Evolutionary conservation across 2,329 filamentous ascomycete species (phyloP), one percentile per base, ranked within the genome.

Genomic region (Fusarium neocosmosporiellum): DNA sequence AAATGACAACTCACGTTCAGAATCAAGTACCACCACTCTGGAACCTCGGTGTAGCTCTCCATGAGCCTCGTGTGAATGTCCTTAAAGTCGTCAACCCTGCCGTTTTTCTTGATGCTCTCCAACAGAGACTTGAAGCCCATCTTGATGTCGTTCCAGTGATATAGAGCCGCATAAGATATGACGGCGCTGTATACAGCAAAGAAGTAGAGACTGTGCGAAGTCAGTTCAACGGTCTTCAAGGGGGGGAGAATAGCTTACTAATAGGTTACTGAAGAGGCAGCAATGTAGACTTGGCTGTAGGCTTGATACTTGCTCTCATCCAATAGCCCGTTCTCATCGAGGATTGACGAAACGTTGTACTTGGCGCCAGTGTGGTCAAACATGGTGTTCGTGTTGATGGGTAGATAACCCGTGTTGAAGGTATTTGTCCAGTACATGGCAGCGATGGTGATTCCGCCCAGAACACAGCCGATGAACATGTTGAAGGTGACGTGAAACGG

Each of bases 361-460:
- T 77, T 71, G 0, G 76, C 81, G 2, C 81, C 84, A 5, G 82
- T 81, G 64, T 88, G 85, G 55, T 84, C 82, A 43, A 86, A 87
- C 22, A 84, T 84, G 0, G 80, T 79, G 2, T 81, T 83, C 1
- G 84, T 84, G 78, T 87, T 87, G 74, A 87, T 86, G 8, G 86
- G 86, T 5, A 88, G 78, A 48, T 85, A 87, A 0, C 81, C 84
- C 1, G 85, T 82, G 64, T 83, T 80, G 69, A 82, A 83, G 33
- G 82, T 83, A 67, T 86, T 86, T 33, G 50, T 79, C 76, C 84
- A 86, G 73, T 85, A 85, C 70, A 86, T 81, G 3, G 71, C 81
- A 3, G 84, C 73, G 33, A 86, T 86, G n/a, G 84, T 78, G 6
- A 82, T 60, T 0, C 80, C 84, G 3, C 80, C 82, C 0, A 85